Evolutionary conservation across 345 rosid genomes (phyloP).

Genomic region (Lepidium africanum): DNA sequence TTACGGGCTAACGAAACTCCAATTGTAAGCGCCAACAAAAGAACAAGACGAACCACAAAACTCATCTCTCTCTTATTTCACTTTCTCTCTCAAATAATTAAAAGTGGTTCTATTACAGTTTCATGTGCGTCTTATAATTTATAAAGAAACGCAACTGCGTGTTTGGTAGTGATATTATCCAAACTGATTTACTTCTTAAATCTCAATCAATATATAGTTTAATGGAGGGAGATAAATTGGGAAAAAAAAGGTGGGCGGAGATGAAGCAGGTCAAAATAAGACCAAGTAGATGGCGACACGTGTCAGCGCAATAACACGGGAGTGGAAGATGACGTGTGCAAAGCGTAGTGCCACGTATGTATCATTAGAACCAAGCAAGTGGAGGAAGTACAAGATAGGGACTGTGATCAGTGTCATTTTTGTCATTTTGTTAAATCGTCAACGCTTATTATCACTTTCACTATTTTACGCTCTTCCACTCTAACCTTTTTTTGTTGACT

Average conservation of each 20-base stretch:
- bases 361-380: slow-evolving; percentile 25
- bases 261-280: neutral
- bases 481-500: slow-evolving; percentile 8
- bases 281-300: slow-evolving; percentile 11
- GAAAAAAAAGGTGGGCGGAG: neutral
- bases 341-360: slow-evolving; percentile 20
- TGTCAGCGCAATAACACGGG: neutral
- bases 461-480: neutral
- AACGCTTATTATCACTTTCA: neutral
- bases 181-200: slow-evolving; percentile 8
- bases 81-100: neutral
- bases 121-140: neutral
- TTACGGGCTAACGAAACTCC: slow-evolving; percentile 13
- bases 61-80: slow-evolving; percentile 1
- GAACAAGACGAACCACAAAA: slow-evolving; percentile 11
- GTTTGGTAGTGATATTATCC: slow-evolving; percentile 16
- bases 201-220: neutral
- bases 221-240: too few species aligned
- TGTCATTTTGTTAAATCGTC: slow-evolving; percentile 1
- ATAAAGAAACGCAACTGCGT: slow-evolving; percentile 17
- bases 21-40: slow-evolving; percentile 7
- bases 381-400: slow-evolving; percentile 25
- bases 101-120: neutral
- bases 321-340: slow-evolving; percentile 25
- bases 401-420: neutral